These are phyloP conservation scores for Jatropha curcas DNA, from an alignment of 345 rosid species.

Conservation along the genomic window DNA sequence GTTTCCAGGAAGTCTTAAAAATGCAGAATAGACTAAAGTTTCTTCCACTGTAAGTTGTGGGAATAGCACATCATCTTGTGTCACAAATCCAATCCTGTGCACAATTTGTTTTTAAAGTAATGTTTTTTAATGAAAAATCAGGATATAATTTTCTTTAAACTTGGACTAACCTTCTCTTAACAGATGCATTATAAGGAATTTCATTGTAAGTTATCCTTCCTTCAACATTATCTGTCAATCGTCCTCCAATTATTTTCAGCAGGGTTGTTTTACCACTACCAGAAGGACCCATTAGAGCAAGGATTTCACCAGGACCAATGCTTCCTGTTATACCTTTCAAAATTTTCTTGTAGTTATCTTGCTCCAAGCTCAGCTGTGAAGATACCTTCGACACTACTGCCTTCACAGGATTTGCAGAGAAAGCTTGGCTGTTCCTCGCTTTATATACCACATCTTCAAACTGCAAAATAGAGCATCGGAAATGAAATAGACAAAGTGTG, in stretches of 20 bases:
- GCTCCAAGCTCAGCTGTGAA: slow-evolving; percentile 50
- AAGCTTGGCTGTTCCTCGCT: slow-evolving; percentile 50
- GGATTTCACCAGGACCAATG: slow-evolving; percentile 87
- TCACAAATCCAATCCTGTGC: slow-evolving; percentile 88
- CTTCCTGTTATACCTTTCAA: slow-evolving; percentile 88
- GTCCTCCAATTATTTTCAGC: slow-evolving; percentile 85
- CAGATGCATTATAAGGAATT: slow-evolving; percentile 61
- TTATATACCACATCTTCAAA: slow-evolving; percentile 86
- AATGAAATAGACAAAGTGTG: too few species aligned
- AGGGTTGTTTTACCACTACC: slow-evolving; percentile 97
- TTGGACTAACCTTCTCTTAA: slow-evolving; percentile 66
- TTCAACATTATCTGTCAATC: slow-evolving; percentile 62
- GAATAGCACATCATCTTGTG: slow-evolving; percentile 86
- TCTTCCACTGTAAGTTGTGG: slow-evolving; percentile 98
- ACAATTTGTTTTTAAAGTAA: background rate
- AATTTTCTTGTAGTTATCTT: slow-evolving; percentile 70
- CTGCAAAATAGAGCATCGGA: slow-evolving; percentile 42
- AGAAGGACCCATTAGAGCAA: slow-evolving; percentile 97
- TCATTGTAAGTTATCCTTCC: slow-evolving; percentile 85
- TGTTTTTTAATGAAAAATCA: background rate
- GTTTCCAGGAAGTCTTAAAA: slow-evolving; percentile 76
- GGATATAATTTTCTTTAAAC: background rate
- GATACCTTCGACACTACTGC: slow-evolving; percentile 69
- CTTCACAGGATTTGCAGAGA: slow-evolving; percentile 55
- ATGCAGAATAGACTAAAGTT: slow-evolving; percentile 84